Conservation (phyloP, 192 early-diverging fungal species). For the Gigaspora rosea region DNA sequence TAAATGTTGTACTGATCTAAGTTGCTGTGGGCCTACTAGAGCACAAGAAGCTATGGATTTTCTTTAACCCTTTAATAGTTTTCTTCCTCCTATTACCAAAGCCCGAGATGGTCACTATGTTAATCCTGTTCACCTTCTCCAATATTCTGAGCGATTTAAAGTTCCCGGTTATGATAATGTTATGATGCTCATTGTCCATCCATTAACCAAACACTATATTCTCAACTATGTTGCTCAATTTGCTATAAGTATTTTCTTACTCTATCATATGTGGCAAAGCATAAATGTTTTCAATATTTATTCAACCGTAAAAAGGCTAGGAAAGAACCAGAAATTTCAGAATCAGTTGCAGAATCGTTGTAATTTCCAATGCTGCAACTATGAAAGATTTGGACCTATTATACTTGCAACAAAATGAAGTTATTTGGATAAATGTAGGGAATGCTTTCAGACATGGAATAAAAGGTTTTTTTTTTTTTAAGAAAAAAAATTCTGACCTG, state of each 20-base stretch:
- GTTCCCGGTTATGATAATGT: not conserved
- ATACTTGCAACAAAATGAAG: too few relatives aligned
- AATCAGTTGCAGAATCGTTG: too few relatives aligned
- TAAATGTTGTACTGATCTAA: not conserved
- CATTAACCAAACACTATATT: not conserved
- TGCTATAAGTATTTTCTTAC: not conserved
- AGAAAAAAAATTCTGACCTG: too few relatives aligned
- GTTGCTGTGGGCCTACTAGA: not conserved
- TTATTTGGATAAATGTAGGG: too few relatives aligned
- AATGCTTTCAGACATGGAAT: too few relatives aligned
- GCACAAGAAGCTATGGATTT: not conserved
- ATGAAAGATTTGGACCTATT: too few relatives aligned
- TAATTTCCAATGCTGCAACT: too few relatives aligned
- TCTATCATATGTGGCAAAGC: too few relatives aligned
- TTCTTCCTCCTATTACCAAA: not conserved
- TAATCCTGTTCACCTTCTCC: not conserved
- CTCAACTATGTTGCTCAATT: not conserved
- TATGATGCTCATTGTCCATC: not conserved
- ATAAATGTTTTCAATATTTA: too few relatives aligned
- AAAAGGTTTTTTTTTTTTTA: too few relatives aligned
- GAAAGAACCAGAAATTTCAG: too few relatives aligned
- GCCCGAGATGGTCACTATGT: not conserved
- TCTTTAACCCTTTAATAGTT: not conserved
- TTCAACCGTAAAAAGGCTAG: too few relatives aligned
- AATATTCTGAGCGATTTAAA: not conserved